Conservation (phyloP, 441 rosid species). For the Croton laevigatus region DNA sequence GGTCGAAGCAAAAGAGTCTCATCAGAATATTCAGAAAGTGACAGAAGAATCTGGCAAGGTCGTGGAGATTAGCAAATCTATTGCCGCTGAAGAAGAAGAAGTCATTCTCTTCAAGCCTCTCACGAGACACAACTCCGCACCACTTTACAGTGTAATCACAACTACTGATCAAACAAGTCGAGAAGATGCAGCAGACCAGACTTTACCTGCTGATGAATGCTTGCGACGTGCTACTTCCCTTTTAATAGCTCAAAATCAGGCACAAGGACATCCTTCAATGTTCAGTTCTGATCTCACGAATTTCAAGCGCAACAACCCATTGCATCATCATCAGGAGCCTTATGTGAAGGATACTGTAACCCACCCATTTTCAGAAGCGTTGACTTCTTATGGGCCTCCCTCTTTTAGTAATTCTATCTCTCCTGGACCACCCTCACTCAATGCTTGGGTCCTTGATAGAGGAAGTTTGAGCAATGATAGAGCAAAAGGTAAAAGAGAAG, state of each 20-base stretch:
- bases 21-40: conserved; percentile 12
- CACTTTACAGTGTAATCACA: conserved; percentile 36
- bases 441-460: conserved; percentile 65
- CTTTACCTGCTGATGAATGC: conserved; percentile 55
- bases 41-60: conserved; percentile 27
- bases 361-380: conserved; percentile 33
- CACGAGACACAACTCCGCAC: conserved; percentile 80
- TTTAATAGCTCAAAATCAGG: conserved; percentile 52
- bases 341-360: conserved; percentile 29
- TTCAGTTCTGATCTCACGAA: conserved; percentile 47
- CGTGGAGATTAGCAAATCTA: conserved; percentile 36
- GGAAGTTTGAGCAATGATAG: conserved; percentile 37
- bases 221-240: conserved; percentile 73
- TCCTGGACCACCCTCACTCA: conserved; percentile 85
- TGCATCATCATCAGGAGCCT: conserved; percentile 42
- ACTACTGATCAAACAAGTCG: conserved; percentile 27
- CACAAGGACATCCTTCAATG: conserved; percentile 30
- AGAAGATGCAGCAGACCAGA: conserved; percentile 35
- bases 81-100: conserved; percentile 75
- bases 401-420: conserved; percentile 31
- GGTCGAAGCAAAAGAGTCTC: conserved; percentile 24
- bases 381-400: conserved; percentile 9
- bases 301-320: conserved; percentile 35
- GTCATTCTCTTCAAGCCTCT: conserved; percentile 95
- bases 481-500: conserved; percentile 36